These are phyloP conservation scores for Bipolaris cookei DNA, from an alignment of 2,329 filamentous ascomycete species.

Conservation along the genomic window DNA sequence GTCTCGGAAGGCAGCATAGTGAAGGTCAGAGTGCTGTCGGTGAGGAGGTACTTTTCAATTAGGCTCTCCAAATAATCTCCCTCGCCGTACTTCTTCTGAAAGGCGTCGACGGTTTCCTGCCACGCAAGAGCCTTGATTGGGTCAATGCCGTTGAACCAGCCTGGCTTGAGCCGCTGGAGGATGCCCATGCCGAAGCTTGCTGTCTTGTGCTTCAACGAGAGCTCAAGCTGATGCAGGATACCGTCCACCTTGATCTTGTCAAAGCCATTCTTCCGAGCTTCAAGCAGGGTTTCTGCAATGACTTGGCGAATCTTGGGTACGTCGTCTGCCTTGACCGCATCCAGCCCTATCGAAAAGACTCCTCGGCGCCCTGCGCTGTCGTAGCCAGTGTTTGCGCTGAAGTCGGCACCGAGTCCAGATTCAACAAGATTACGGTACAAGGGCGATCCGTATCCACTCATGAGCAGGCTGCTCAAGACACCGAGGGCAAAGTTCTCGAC, in stretches of 20 bases:
- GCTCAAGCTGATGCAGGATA: constrained; percentile 89
- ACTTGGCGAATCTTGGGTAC: constrained; percentile 77
- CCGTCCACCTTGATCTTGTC: constrained; percentile 91
- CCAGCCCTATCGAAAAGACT: constrained; percentile 89
- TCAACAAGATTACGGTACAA: constrained; percentile 89
- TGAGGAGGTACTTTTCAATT: constrained; percentile 87
- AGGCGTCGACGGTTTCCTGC: constrained; percentile 85
- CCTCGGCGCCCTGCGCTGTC: constrained; percentile 77
- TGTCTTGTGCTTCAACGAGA: constrained; percentile 95
- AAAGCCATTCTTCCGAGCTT: constrained; percentile 77
- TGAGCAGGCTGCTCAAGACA: constrained; percentile 80
- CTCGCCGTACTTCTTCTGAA: constrained; percentile 76
- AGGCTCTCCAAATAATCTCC: constrained; percentile 83
- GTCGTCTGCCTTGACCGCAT: constrained; percentile 83
- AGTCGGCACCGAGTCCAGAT: constrained; percentile 87
- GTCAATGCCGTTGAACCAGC: constrained; percentile 95
- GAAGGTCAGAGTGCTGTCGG: constrained; percentile 85
- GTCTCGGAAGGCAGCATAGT: constrained; percentile 87
- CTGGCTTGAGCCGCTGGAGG: constrained; percentile 84
- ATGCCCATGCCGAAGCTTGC: constrained; percentile 92
- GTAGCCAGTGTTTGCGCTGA: constrained; percentile 92
- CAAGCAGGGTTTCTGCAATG: constrained; percentile 73
- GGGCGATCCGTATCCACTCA: constrained; percentile 95
- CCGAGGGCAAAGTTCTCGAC: constrained; percentile 88
- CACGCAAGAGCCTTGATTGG: constrained; percentile 90